Percentiles rank a stretch among this genome's conserved stretches.
Conservation (phyloP, 1,284 basidiomycete genomes). For the Agaricales sp. region DNA sequence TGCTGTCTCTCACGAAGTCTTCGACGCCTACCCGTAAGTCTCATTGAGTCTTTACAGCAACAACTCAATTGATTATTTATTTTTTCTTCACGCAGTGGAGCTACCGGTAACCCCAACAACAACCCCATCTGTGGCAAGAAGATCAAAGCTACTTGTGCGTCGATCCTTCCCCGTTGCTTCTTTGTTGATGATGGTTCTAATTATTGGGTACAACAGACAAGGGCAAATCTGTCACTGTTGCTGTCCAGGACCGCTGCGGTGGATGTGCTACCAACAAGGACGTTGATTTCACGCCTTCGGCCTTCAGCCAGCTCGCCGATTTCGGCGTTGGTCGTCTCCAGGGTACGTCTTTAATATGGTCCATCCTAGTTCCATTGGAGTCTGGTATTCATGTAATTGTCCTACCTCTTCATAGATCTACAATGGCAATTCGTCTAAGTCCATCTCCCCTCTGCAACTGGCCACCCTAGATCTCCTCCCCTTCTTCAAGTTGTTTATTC, state of each 20-base stretch:
- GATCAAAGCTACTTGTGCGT: constrained; percentile 23
- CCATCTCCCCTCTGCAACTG: background rate
- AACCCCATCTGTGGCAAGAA: constrained; percentile 36
- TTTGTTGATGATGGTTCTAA: constrained; percentile 3
- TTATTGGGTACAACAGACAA: constrained; percentile 14
- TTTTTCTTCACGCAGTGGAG: background rate
- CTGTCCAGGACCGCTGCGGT: constrained; percentile 31
- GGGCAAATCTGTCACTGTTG: constrained; percentile 24
- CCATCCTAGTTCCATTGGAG: background rate
- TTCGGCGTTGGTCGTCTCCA: constrained; percentile 22
- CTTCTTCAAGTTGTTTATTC: too few relatives aligned
- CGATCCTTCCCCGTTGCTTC: background rate
- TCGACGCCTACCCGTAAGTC: constrained; percentile 27
- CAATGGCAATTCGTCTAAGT: background rate
- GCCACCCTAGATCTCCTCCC: too few relatives aligned
- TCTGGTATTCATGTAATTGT: too few relatives aligned
- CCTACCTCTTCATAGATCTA: too few relatives aligned
- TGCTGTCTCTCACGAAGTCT: constrained; percentile 26
- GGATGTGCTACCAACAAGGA: constrained; percentile 24
- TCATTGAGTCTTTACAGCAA: too few relatives aligned
- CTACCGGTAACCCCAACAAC: constrained; percentile 24
- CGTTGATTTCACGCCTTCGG: constrained; percentile 30
- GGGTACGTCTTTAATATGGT: constrained; percentile 9
- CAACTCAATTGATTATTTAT: too few relatives aligned
- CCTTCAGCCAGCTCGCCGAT: constrained; percentile 26